phyloP scores from a whole-genome alignment of 192 early-diverging fungal genomes.

The Piromyces finnis region DNA sequence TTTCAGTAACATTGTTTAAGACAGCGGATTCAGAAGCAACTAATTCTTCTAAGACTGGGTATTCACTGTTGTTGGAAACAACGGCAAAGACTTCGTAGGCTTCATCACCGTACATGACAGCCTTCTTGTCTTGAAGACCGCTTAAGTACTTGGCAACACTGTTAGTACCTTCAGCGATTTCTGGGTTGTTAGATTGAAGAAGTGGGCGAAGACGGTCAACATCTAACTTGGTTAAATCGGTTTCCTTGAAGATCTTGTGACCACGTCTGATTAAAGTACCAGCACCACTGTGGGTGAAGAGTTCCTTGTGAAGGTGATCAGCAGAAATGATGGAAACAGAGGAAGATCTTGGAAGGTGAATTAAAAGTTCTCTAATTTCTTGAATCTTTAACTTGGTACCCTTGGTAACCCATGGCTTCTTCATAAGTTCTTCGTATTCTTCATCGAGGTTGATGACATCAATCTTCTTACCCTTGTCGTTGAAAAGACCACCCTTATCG shows the following conservation, averaged over 20 bases:
- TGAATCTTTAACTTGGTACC: constrained; percentile 95
- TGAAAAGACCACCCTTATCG: constrained; percentile 91
- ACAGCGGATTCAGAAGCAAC: constrained; percentile 66
- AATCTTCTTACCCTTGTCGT: constrained; percentile 88
- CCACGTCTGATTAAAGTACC: constrained; percentile 94
- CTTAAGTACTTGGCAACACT: constrained; percentile 60
- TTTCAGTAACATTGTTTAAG: constrained; percentile 92
- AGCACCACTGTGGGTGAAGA: constrained; percentile 95
- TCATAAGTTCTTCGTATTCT: constrained; percentile 88
- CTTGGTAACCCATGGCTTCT: constrained; percentile 92
- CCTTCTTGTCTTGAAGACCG: constrained; percentile 34
- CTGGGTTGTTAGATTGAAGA: constrained; percentile 55
- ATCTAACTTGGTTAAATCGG: constrained; percentile 40
- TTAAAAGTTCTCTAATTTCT: constrained; percentile 93
- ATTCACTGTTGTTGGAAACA: constrained; percentile 20
- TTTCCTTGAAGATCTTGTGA: constrained; percentile 64
- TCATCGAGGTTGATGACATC: constrained; percentile 96
- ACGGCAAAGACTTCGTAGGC: constrained; percentile 83
- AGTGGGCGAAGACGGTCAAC: constrained; percentile 62
- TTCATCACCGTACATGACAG: constrained; percentile 74
- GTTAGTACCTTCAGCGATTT: constrained; percentile 36
- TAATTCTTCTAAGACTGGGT: constrained; percentile 77
- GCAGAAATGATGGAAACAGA: constrained; percentile 99
- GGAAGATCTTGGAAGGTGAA: constrained; percentile 86
- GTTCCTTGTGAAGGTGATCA: constrained; percentile 95